Base-by-base conservation (phyloP, 495 filamentous ascomycete species). In the Penicillium waksmanii region DNA sequence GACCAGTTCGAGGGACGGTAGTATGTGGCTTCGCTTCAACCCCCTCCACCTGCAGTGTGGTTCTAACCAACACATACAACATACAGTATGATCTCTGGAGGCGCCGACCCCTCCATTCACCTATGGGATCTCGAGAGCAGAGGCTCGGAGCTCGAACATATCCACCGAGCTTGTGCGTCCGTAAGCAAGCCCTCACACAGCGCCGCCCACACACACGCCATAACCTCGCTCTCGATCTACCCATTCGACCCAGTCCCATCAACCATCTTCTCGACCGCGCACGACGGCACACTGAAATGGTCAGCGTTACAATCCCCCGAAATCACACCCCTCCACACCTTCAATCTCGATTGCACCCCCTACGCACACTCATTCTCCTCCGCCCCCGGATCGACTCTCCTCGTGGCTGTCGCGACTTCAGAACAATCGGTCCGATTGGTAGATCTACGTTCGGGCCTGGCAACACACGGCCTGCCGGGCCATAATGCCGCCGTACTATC, bases 221-320 rank as follows among this genome's bases (percentile, higher is more conserved):
- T 96, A 53, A 96, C 93, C 2, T 87, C 92, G 36, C 74, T 96
- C 40, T 90, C 83, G 2, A 96, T 96, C 74, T 96, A 95, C 66
- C 92, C 93, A 3, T 95, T 95, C 64, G 93, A 81, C 50, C 77
- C 77, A 2, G 94, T 76, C 74, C 88, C 58, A 73, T 83, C 61
- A 76, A 80, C 93, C 34, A 95, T 98, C 63, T 77, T 96, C 11
- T 90, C 90, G 1, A 88, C 87, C 11, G 91, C 92, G 48, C 92
- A 91, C 69, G 93, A 97, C 69, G 86, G 89, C 57, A 90, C 87
- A 3, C 79, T 97, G 34, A 93, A 93, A 70, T 75, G 93, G 3
- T 96, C 88, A 66, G 85, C 88, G 9, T 85, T 91, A 0, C 81
- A 86, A 38, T 78, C 82, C 15, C 66, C 60, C 1, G 60, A 52